phyloP scores from a whole-genome alignment of 176 grass and related monocot genomes.

The Oryza officinalis region DNA sequence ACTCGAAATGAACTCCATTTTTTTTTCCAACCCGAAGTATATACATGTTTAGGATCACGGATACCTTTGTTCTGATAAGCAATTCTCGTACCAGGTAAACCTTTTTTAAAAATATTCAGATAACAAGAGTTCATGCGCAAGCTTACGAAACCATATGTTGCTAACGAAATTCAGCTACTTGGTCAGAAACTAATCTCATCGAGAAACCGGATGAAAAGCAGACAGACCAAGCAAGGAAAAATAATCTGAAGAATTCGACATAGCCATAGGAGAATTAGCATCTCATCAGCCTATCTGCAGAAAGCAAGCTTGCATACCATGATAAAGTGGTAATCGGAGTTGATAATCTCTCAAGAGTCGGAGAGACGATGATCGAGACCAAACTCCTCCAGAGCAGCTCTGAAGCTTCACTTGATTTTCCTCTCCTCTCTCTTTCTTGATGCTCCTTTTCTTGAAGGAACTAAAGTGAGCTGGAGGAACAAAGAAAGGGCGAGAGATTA shows the following conservation, averaged over 20 bases:
- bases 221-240: neutral
- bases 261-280: neutral
- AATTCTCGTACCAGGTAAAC: neutral
- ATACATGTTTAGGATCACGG: too few relatives aligned
- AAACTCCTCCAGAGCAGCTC: neutral
- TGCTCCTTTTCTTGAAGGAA: neutral
- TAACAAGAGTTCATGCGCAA: neutral
- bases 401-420: neutral
- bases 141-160: neutral
- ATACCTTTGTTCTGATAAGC: neutral
- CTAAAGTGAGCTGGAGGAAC: neutral
- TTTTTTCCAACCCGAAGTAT: too few relatives aligned
- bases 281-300: neutral
- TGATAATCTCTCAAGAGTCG: neutral
- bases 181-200: neutral
- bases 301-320: neutral
- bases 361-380: neutral
- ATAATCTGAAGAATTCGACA: neutral
- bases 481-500: neutral
- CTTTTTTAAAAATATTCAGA: neutral
- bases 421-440: neutral
- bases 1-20: neutral
- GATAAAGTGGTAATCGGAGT: neutral
- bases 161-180: neutral
- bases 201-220: neutral